These are phyloP conservation scores for Coemansia sp. DNA, from an alignment of 192 early-diverging fungal genomes.

Conservation along the genomic window DNA sequence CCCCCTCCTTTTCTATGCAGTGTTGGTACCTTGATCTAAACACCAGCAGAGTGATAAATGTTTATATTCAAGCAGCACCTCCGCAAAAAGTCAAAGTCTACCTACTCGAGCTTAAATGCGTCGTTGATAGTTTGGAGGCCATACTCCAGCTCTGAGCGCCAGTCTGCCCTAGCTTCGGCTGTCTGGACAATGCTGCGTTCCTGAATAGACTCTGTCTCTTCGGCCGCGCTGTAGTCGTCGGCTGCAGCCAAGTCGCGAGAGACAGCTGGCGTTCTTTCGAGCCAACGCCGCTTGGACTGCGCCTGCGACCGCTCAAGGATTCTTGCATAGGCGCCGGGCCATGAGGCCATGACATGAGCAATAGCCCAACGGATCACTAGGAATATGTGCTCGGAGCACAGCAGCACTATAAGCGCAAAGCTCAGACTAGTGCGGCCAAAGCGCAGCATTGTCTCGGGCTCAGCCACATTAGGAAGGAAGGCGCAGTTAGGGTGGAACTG, in stretches of 20 bases:
- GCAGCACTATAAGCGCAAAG: constrained; percentile 52
- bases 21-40: background rate
- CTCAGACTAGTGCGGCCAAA: constrained; percentile 52
- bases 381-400: constrained; percentile 55
- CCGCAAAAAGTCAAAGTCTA: background rate
- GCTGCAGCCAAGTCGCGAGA: constrained; percentile 35
- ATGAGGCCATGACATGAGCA: constrained; percentile 46
- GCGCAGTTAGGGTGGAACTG: constrained; percentile 53
- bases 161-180: constrained; percentile 5
- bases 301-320: constrained; percentile 47
- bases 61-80: background rate
- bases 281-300: constrained; percentile 51
- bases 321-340: constrained; percentile 49
- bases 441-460: constrained; percentile 40
- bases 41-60: too few relatives aligned
- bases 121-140: constrained; percentile 35
- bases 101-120: constrained; percentile 31
- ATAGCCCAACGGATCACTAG: constrained; percentile 47
- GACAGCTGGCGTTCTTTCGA: constrained; percentile 33
- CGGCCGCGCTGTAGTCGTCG: constrained; percentile 3
- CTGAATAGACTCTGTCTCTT: background rate
- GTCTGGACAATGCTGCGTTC: background rate
- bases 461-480: constrained; percentile 30
- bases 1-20: background rate
- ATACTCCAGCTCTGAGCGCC: constrained; percentile 37